Evolutionary conservation across 306 rosid genomes (phyloP), one percentile per base, ranked within the genome.

Genomic region (Begonia peltatifolia): DNA sequence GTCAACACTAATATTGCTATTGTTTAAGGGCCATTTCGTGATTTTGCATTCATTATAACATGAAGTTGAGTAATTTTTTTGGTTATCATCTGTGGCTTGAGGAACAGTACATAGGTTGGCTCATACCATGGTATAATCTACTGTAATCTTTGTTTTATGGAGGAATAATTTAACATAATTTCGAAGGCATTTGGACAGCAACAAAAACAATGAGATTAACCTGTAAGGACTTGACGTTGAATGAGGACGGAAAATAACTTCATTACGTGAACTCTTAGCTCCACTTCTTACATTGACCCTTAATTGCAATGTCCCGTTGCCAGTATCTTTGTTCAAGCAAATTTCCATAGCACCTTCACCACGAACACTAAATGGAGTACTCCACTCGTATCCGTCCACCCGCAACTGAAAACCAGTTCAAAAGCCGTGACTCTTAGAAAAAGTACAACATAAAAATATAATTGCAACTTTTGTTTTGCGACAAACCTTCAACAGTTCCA

Each of bases 221-320:
- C 97, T 90, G 86, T 90, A 86, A 61, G 94, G 94, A 71, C 92
- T 84, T 50, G 83, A 79, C 54, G 61, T 60, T 59, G 92, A 74
- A 69, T 83, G 74, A 46, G 79, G 86, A 57, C 79, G 87, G 59
- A 90, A 76, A 71, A 90, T 55, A 72, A 90, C 95, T 90, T 90
- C 99, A 57, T 71, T 73, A 65, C 74, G 83, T 17, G 99, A 83
- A 61, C 71, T 69, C 74, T 83, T 80, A 41, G 86, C 88, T 57
- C 99, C 99, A 65, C 87, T 80, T 84, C 95, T 90, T 58, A 90
- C 92, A 66, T 69, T 79, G 56, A 90, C 77, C 75, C 87, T 76
- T 55, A 90, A 49, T 54, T 74, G 88, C 72, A 76, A 63, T 30
- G 12, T 60, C 43, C 71, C 76, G 58, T 74, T 71, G 60, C 88